These are phyloP conservation scores for Penicillium rolfsii DNA, from an alignment of 2,329 filamentous ascomycete species.

Conservation along the genomic window DNA sequence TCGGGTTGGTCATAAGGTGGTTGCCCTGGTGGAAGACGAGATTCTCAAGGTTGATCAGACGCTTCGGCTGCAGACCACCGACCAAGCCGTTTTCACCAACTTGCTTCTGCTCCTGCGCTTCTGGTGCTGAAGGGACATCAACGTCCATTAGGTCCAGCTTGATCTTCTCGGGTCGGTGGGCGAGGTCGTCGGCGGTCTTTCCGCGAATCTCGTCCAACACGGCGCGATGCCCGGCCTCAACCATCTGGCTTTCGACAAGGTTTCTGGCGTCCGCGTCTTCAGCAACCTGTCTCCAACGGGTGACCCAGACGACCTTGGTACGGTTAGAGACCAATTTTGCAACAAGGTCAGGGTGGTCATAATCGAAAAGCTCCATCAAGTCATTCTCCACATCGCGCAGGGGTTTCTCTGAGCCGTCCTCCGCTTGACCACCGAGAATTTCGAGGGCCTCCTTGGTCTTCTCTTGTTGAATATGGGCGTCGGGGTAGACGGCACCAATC, in stretches of 20 bases:
- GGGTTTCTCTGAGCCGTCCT: slow-evolving; percentile 78
- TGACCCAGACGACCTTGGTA: slow-evolving; percentile 95
- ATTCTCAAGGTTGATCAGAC: slow-evolving; percentile 91
- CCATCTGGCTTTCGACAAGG: slow-evolving; percentile 86
- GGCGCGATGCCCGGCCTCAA: slow-evolving; percentile 79
- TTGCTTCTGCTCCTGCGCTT: slow-evolving; percentile 57
- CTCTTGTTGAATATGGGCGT: slow-evolving; percentile 90
- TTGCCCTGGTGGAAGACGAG: slow-evolving; percentile 97
- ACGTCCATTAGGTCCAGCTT: slow-evolving; percentile 86
- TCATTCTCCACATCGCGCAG: slow-evolving; percentile 97
- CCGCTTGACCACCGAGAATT: slow-evolving; percentile 74
- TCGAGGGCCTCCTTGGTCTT: slow-evolving; percentile 84
- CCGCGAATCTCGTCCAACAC: slow-evolving; percentile 88
- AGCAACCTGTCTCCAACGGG: slow-evolving; percentile 79
- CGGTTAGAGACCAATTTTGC: slow-evolving; percentile 88
- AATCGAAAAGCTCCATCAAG: slow-evolving; percentile 97
- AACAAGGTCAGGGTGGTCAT: slow-evolving; percentile 91
- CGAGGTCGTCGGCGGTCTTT: slow-evolving; percentile 61
- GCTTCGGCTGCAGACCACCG: slow-evolving; percentile 82
- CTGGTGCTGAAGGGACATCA: slow-evolving; percentile 68
- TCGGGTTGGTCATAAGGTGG: slow-evolving; percentile 99
- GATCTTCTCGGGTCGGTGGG: slow-evolving; percentile 71
- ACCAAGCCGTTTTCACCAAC: slow-evolving; percentile 68
- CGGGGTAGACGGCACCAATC: slow-evolving; percentile 83
- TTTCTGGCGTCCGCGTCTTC: slow-evolving; percentile 72